Evolutionary conservation across 257 asterid genomes (phyloP).

Genomic region (Solanum sitiens): DNA sequence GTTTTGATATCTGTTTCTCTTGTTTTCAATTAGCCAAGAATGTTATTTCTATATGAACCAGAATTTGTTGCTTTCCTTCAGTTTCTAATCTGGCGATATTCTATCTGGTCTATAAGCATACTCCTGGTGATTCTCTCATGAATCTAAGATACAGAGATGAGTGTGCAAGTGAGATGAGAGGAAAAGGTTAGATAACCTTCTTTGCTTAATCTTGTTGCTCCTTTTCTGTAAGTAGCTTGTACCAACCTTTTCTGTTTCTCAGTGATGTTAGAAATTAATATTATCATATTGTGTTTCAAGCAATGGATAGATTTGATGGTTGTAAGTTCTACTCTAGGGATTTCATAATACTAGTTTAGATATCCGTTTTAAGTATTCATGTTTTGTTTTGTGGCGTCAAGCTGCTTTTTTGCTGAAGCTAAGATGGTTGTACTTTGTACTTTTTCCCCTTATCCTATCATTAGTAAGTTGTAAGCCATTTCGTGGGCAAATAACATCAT

Average conservation of each 20-base stretch:
- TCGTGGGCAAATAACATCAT: neutral
- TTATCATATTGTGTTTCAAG: neutral
- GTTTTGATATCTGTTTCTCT: slow-evolving; percentile 21
- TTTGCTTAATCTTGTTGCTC: neutral
- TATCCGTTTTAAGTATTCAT: neutral
- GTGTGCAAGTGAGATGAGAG: slow-evolving; percentile 61
- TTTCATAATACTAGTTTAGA: neutral
- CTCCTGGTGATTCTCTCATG: slow-evolving; percentile 89
- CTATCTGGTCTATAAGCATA: slow-evolving; percentile 97
- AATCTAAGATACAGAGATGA: slow-evolving; percentile 83
- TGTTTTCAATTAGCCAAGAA: slow-evolving; percentile 83
- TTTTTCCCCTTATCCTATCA: neutral
- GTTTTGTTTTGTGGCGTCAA: neutral
- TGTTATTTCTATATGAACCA: slow-evolving; percentile 87
- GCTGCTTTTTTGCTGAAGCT: neutral
- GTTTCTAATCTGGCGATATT: slow-evolving; percentile 89
- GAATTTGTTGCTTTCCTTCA: slow-evolving; percentile 94
- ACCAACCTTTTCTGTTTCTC: neutral
- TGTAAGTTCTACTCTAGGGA: neutral
- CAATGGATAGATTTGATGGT: neutral
- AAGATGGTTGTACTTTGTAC: neutral
- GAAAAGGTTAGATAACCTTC: slow-evolving; percentile 44
- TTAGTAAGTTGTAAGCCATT: neutral
- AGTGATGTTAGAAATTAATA: neutral
- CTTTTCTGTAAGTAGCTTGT: neutral